Percentiles rank a stretch among this genome's conserved stretches.
Evolutionary conservation across 2,329 filamentous ascomycete species (phyloP).

Genomic region (Diaporthe eres): DNA sequence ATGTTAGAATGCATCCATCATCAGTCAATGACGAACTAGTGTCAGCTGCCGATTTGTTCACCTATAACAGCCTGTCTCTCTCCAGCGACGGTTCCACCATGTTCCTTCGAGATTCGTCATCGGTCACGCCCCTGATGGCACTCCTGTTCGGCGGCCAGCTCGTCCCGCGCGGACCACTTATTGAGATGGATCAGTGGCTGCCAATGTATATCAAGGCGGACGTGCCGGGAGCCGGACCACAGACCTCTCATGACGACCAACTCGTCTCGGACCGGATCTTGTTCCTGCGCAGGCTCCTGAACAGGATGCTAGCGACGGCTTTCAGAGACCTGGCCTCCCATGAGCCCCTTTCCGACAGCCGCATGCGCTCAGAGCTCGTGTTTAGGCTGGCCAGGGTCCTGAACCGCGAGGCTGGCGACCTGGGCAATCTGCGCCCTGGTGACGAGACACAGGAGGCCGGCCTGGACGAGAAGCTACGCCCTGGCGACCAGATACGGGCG

Average conservation of each 20-base stretch:
- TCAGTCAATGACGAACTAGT: not conserved
- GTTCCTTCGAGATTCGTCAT: constrained; percentile 20
- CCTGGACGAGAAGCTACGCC: not conserved
- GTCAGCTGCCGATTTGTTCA: not conserved
- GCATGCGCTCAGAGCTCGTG: not conserved
- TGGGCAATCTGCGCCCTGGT: not conserved
- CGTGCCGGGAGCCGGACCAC: too few species aligned
- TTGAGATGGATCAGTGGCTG: constrained; percentile 34
- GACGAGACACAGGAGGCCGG: too few species aligned
- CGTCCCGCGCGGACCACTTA: not conserved
- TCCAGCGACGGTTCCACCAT: not conserved
- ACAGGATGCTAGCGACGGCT: constrained; percentile 27
- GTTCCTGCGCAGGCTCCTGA: constrained; percentile 10
- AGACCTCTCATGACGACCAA: not conserved
- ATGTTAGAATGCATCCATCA: constrained; percentile 1
- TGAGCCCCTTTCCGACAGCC: not conserved
- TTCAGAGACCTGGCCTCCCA: constrained; percentile 24
- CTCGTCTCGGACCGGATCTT: not conserved
- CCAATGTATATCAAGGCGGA: constrained; percentile 5
- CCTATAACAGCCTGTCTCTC: constrained; percentile 27
- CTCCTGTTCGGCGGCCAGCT: constrained; percentile 27
- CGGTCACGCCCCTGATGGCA: constrained; percentile 16
- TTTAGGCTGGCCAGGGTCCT: constrained; percentile 1
- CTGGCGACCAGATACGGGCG: not conserved
- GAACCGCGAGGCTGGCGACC: not conserved